phyloP scores from a whole-genome alignment of 2,329 filamentous ascomycete genomes.

The Karstenula rhodostoma region DNA sequence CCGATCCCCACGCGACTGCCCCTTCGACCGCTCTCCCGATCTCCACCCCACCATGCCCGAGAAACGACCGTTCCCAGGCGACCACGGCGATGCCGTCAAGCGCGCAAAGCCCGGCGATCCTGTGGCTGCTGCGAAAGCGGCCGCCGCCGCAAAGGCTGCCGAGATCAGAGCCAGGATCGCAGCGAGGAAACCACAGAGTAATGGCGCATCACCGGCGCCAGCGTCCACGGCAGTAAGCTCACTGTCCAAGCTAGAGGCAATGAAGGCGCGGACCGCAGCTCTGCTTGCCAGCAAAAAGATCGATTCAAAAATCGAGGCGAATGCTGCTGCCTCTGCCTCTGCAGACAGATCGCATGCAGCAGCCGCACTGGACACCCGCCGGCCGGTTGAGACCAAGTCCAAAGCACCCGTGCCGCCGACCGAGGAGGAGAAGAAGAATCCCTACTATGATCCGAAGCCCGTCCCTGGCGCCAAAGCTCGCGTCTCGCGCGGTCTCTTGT shows the following conservation, averaged over 20 bases:
- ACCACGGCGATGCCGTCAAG: constrained; percentile 50
- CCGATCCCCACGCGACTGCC: constrained; percentile 5
- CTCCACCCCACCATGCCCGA: constrained; percentile 42
- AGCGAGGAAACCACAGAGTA: constrained; percentile 31
- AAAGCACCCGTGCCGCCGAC: constrained; percentile 51
- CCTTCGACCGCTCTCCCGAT: constrained; percentile 8
- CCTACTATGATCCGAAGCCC: constrained; percentile 79
- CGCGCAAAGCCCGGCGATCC: constrained; percentile 45
- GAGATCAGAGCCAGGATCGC: constrained; percentile 46
- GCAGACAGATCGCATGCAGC: constrained; percentile 58
- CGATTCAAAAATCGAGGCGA: constrained; percentile 31
- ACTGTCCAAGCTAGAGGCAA: constrained; percentile 24
- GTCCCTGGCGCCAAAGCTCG: constrained; percentile 66
- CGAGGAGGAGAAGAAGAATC: constrained; percentile 73
- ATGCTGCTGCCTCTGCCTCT: constrained; percentile 53
- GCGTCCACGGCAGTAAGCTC: constrained; percentile 4
- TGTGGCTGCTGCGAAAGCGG: constrained; percentile 42
- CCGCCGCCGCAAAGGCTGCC: constrained; percentile 38
- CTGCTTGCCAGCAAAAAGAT: constrained; percentile 9
- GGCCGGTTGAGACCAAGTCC: constrained; percentile 51
- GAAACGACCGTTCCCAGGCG: constrained; percentile 54
- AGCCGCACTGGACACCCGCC: constrained; percentile 63
- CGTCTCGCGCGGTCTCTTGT: constrained; percentile 78
- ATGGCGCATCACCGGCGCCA: constrained; percentile 22
- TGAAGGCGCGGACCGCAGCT: constrained; percentile 26